A percentile compares a stretch with the other conserved stretches of the same genome.
Conservation (phyloP, 1,284 basidiomycete species). For the Cutaneotrichosporon sp. region DNA sequence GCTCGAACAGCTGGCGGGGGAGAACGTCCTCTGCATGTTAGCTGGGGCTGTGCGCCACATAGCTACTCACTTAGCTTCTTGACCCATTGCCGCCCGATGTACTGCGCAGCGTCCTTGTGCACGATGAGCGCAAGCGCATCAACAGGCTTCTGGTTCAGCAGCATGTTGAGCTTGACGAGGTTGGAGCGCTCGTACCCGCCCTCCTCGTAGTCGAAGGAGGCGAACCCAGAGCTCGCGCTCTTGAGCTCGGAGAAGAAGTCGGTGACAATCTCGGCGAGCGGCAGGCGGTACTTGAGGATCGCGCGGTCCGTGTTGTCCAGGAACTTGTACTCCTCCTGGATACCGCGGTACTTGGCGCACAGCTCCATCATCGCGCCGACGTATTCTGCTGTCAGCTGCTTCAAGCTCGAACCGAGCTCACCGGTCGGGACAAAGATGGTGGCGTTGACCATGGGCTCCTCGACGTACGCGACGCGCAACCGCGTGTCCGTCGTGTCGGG, state of each 20-base stretch:
- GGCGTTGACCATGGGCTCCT: constrained; percentile 80
- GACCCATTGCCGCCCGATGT: constrained; percentile 76
- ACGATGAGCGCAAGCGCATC: constrained; percentile 91
- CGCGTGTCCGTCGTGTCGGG: constrained; percentile 73
- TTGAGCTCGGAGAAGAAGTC: constrained; percentile 93
- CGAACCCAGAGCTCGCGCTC: constrained; percentile 78
- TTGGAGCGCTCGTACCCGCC: constrained; percentile 79
- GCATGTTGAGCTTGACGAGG: constrained; percentile 83
- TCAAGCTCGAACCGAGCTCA: no score
- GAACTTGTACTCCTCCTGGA: constrained; percentile 73
- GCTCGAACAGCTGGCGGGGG: constrained; percentile 89
- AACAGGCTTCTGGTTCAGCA: constrained; percentile 81
- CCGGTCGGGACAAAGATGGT: constrained; percentile 79
- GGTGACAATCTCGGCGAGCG: constrained; percentile 81
- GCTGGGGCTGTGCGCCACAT: background rate
- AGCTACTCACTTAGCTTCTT: constrained; percentile 77
- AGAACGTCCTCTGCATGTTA: constrained; percentile 76
- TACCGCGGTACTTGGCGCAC: constrained; percentile 76
- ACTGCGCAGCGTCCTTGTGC: constrained; percentile 67
- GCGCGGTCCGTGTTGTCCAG: constrained; percentile 66
- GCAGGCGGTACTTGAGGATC: constrained; percentile 77
- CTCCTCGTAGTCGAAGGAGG: constrained; percentile 92
- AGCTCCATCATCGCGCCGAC: constrained; percentile 91
- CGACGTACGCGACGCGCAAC: constrained; percentile 67
- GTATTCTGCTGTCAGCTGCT: constrained; percentile 69